Percentiles rank a stretch among this genome's conserved stretches.
phyloP scores from a whole-genome alignment of 139 green algal species.

The Nannochloris sp. region DNA sequence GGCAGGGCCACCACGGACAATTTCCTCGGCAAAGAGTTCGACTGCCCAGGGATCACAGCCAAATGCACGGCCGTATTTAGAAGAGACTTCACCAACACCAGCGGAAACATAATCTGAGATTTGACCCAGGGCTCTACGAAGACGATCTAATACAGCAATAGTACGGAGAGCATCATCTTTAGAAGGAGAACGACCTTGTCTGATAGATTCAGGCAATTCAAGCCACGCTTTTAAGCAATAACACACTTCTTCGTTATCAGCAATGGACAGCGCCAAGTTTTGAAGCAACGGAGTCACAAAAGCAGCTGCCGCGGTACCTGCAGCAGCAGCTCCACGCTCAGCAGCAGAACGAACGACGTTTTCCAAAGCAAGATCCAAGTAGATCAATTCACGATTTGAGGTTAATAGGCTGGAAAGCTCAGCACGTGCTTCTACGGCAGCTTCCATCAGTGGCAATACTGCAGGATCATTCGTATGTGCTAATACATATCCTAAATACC shows the following conservation, averaged over 20 bases:
- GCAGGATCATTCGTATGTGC: conserved; percentile 45
- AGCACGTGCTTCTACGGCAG: conserved; percentile 80
- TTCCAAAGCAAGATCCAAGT: conserved; percentile 95
- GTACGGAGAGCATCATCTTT: conserved; percentile 80
- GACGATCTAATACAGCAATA: conserved; percentile 81
- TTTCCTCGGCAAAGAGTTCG: conserved; percentile 91
- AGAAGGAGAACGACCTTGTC: conserved; percentile 43
- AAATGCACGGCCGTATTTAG: conserved; percentile 57
- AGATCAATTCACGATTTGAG: conserved; percentile 81
- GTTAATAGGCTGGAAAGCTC: conserved; percentile 62
- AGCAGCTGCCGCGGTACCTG: conserved; percentile 61
- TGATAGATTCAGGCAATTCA: conserved; percentile 56
- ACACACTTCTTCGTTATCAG: conserved; percentile 94
- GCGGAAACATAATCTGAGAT: conserved; percentile 48
- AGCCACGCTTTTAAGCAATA: conserved; percentile 92
- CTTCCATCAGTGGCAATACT: conserved; percentile 79
- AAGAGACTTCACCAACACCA: conserved; percentile 48
- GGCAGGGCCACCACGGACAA: conserved; percentile 82
- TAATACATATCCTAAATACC: conserved; percentile 78
- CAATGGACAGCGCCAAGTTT: conserved; percentile 88
- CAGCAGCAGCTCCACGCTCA: conserved; percentile 51
- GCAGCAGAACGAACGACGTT: conserved; percentile 64
- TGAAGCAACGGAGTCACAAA: conserved; percentile 88
- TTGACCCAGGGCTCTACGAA: conserved; percentile 62
- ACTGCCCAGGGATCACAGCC: conserved; percentile 80